phyloP scores from a whole-genome alignment of 768 basidiomycete species.

The Mycena vulgaris region DNA sequence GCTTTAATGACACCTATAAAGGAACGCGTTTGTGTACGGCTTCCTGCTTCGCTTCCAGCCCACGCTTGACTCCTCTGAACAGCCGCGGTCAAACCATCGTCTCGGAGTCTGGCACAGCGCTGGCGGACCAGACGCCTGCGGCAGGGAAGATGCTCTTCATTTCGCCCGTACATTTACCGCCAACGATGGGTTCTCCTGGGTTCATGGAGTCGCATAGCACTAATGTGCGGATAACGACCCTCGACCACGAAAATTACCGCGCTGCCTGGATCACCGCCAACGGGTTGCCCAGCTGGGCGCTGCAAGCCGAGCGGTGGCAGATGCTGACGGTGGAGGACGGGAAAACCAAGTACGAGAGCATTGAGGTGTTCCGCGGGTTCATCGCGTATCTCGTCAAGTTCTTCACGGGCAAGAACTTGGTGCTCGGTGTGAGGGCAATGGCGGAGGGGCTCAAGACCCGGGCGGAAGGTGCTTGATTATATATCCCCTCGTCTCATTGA shows the following conservation, averaged over 20 bases:
- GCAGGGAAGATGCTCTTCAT: not conserved
- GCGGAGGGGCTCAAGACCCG: constrained; percentile 30
- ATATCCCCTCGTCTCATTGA: not conserved
- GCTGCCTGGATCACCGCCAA: constrained; percentile 64
- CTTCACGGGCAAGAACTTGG: constrained; percentile 23
- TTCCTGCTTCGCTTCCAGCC: not conserved
- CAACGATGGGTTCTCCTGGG: constrained; percentile 22
- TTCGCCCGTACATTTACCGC: constrained; percentile 25
- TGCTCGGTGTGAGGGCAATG: constrained; percentile 30
- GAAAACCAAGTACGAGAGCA: constrained; percentile 74
- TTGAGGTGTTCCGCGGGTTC: constrained; percentile 72
- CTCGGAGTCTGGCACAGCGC: not conserved
- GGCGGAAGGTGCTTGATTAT: constrained; percentile 20
- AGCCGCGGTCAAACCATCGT: constrained; percentile 29
- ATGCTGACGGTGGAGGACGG: constrained; percentile 60
- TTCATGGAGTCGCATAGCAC: constrained; percentile 15
- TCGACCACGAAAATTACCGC: constrained; percentile 70
- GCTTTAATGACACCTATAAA: constrained; percentile 6
- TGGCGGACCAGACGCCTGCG: constrained; percentile 18
- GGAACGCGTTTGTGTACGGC: constrained; percentile 35
- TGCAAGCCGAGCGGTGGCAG: constrained; percentile 71
- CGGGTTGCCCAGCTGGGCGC: constrained; percentile 16
- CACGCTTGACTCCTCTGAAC: not conserved
- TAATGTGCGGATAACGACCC: constrained; percentile 54
- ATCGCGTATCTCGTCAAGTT: constrained; percentile 64